Evolutionary conservation across 345 rosid species (phyloP), one percentile per base, ranked within the genome.

Genomic region (Erysimum cheiranthoides): DNA sequence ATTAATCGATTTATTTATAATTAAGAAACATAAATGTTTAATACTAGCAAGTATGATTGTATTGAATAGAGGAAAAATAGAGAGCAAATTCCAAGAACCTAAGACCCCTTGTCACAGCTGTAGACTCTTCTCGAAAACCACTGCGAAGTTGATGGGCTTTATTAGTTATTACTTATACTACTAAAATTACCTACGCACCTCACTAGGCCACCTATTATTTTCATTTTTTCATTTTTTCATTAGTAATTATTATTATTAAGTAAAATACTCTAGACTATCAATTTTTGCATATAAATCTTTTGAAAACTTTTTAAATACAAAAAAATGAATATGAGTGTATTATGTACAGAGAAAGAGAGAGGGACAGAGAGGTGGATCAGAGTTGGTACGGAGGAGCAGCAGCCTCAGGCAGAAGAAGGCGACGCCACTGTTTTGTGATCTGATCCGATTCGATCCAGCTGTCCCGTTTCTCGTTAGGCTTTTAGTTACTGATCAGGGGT

Each of bases 61-160:
- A 60, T 57, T 12, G 42, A 32, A 35, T 35, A 28, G 10, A 38
- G 21, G 30, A 49, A 8, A 38, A 10, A 46, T 1, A 12, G 25
- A 74, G 61, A 75, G 68, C 79, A 68, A 50, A 75, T 67, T 67
- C 79, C 79, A 75, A 75, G 79, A 75, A 75, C 59, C 78, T 66
- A 61, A 60, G 60, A 71, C 60, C 25, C 53, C 42, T 56, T 66
- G 66, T 74, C 66, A 74, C 67, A 66, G 73, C 78, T 66, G 73
- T 74, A 73, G 49, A 35, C 66, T 49, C 46, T 59, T 59, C 79
- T 75, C 73, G 68, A 50, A 40, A 73, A 73, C 69, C 54, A 73
- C 43, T 62, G 47, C 12, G 5, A 27, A 71, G n/a, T 62, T 52
- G 57, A 73, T 73, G 65, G 57, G 45, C 38, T 65, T 61, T 36